phyloP scores from a whole-genome alignment of 768 basidiomycete species.

The Cantharellus anzutake region DNA sequence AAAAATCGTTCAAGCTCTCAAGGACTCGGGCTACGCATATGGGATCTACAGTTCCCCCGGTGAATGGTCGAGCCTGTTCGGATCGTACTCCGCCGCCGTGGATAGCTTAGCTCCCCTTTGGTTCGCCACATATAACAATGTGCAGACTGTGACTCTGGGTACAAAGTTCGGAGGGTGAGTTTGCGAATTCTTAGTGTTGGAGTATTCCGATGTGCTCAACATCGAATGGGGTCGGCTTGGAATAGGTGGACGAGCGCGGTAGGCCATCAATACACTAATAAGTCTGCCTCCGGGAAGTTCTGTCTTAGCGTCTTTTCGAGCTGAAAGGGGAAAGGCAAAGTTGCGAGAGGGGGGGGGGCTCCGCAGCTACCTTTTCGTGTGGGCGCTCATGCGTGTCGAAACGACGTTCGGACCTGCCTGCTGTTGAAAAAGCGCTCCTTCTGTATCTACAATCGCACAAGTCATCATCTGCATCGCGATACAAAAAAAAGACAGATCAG shows the following conservation, averaged over 20 bases:
- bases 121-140: constrained; percentile 4
- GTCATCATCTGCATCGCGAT: neutral
- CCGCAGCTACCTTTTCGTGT: neutral
- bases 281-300: constrained; percentile 15
- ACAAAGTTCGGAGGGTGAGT: neutral
- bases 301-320: constrained; percentile 12
- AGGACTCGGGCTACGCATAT: constrained; percentile 3
- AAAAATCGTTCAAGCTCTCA: neutral
- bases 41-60: constrained; percentile 6
- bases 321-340: neutral
- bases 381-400: neutral
- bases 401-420: neutral
- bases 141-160: neutral
- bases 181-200: neutral
- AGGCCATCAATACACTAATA: constrained; percentile 16
- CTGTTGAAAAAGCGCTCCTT: neutral
- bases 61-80: constrained; percentile 2
- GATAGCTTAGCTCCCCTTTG: constrained; percentile 2
- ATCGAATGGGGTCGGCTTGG: neutral
- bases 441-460: neutral
- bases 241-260: constrained; percentile 9
- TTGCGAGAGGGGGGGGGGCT: too few species aligned
- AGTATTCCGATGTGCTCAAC: neutral
- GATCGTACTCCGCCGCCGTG: neutral
- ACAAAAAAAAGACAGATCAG: neutral